Evolutionary conservation across 805 yeast species (phyloP).

Genomic region (Dipodascus geniculatus): DNA sequence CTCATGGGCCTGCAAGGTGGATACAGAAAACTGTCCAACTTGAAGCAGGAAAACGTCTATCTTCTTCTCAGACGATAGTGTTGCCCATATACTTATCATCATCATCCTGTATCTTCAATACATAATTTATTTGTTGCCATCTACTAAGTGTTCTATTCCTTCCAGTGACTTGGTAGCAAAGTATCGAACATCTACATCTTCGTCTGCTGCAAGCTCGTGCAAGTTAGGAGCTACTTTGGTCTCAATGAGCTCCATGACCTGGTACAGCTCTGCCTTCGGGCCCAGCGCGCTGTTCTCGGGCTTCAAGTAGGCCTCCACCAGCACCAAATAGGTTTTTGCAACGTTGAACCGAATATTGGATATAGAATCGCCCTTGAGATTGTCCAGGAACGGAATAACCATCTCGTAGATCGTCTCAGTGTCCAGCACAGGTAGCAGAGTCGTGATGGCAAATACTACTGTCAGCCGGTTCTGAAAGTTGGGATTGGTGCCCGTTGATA

Average conservation of each 20-base stretch:
- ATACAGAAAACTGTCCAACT: conserved; percentile 73
- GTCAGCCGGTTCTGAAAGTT: conserved; percentile 91
- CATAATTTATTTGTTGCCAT: background rate
- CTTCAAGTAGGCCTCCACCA: conserved; percentile 39
- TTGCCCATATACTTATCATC: background rate
- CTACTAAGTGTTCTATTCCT: conserved; percentile 18
- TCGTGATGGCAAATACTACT: conserved; percentile 77
- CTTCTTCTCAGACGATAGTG: conserved; percentile 65
- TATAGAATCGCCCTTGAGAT: conserved; percentile 65
- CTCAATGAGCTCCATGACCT: conserved; percentile 27
- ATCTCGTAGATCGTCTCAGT: conserved; percentile 44
- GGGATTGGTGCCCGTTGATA: conserved; percentile 38
- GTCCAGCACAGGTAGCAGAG: conserved; percentile 62
- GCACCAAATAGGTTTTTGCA: conserved; percentile 65
- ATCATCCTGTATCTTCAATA: background rate
- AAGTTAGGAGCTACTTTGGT: conserved; percentile 52
- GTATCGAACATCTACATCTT: conserved; percentile 81
- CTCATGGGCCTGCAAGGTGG: conserved; percentile 91
- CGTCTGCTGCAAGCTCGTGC: conserved; percentile 53
- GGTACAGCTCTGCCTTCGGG: conserved; percentile 8
- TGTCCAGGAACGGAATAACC: conserved; percentile 69
- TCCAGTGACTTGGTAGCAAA: conserved; percentile 61
- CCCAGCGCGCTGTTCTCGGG: conserved; percentile 2
- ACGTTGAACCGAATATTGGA: conserved; percentile 94
- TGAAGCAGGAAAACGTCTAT: conserved; percentile 91